A percentile compares a stretch with the other conserved stretches of the same genome.
Conservation (phyloP, 805 yeast species). For the Candida michaelii region DNA sequence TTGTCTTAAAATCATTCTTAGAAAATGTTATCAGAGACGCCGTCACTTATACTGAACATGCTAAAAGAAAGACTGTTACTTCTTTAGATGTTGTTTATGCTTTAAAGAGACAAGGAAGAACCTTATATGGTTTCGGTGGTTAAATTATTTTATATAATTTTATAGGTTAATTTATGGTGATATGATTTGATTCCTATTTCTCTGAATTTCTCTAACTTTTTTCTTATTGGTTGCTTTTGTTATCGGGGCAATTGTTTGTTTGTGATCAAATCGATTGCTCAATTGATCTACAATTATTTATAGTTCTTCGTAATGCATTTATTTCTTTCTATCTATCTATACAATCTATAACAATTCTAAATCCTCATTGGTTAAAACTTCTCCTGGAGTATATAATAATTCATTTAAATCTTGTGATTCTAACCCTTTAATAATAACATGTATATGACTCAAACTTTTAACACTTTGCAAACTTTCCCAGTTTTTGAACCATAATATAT, state of each 20-base stretch:
- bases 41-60: slow-evolving; percentile 99
- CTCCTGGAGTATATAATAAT: slow-evolving; percentile 19
- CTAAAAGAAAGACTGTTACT: slow-evolving; percentile 99
- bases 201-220: background rate
- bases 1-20: slow-evolving; percentile 91
- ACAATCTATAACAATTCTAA: slow-evolving; percentile 4
- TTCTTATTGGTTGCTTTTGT: background rate
- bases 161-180: slow-evolving; percentile 10
- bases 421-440: slow-evolving; percentile 53
- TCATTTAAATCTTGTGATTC: slow-evolving; percentile 21
- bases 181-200: slow-evolving; percentile 5
- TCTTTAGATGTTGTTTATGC: slow-evolving; percentile 98
- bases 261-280: too few relatives aligned
- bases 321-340: background rate
- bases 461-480: slow-evolving; percentile 72
- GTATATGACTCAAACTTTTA: slow-evolving; percentile 66
- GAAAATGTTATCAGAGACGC: slow-evolving; percentile 99
- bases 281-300: too few relatives aligned
- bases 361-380: slow-evolving; percentile 14
- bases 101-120: slow-evolving; percentile 99
- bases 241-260: too few relatives aligned
- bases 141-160: slow-evolving; percentile 36
- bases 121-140: slow-evolving; percentile 99
- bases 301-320: too few relatives aligned
- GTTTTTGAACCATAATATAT: slow-evolving; percentile 67